Percentiles rank a stretch among this genome's conserved stretches.
phyloP scores from a whole-genome alignment of 306 rosid genomes.

The Cucurbita argyrosperma region DNA sequence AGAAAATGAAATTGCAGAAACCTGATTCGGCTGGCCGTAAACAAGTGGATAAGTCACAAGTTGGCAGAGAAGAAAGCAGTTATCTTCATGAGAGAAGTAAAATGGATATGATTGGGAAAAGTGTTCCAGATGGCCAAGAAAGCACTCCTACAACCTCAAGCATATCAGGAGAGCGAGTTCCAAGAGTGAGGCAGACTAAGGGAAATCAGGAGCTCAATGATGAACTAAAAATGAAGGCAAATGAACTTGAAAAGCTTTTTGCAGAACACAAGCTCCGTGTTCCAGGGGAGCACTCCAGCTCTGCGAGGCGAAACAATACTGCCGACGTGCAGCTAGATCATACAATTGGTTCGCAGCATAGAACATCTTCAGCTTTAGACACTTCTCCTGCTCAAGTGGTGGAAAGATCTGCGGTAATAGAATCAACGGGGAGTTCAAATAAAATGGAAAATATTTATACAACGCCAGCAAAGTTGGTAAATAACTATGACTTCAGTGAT shows the following conservation, averaged over 20 bases:
- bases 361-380: conserved; percentile 36
- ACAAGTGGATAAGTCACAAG: conserved; percentile 26
- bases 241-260: conserved; percentile 92
- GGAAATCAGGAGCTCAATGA: conserved; percentile 85
- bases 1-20: conserved; percentile 44
- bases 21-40: conserved; percentile 14
- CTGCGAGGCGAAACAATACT: conserved; percentile 50
- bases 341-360: conserved; percentile 25
- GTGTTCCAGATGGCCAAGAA: conserved; percentile 30
- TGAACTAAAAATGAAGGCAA: conserved; percentile 88
- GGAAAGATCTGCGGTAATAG: conserved; percentile 22
- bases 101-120: conserved; percentile 28
- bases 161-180: conserved; percentile 38
- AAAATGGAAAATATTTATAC: conserved; percentile 19
- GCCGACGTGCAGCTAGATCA: conserved; percentile 37
- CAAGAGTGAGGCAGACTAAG: conserved; percentile 68
- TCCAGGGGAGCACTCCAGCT: conserved; percentile 72
- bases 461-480: conserved; percentile 20
- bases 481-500: conserved; percentile 41
- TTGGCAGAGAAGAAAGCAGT: conserved; percentile 35
- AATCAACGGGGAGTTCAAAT: conserved; percentile 29
- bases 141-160: conserved; percentile 15
- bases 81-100: conserved; percentile 25
- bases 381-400: conserved; percentile 28
- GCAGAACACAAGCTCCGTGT: conserved; percentile 93